Conservation (phyloP, 2,329 filamentous ascomycete genomes). For the Paradendryphiella salina region DNA sequence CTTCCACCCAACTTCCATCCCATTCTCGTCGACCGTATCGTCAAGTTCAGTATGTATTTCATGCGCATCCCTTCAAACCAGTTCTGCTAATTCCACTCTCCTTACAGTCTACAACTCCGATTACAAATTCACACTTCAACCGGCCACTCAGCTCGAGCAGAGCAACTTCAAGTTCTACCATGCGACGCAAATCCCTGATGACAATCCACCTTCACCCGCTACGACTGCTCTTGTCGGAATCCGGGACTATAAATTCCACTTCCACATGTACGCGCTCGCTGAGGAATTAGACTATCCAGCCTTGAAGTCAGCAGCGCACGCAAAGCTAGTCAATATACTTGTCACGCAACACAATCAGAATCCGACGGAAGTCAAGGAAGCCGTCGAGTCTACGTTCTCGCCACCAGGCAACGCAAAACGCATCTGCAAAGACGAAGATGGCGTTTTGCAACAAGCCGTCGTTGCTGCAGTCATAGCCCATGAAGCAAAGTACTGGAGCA, state of each 20-base stretch:
- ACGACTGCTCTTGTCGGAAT: constrained; percentile 4
- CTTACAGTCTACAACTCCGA: constrained; percentile 16
- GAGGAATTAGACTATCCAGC: constrained; percentile 14
- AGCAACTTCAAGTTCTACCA: constrained; percentile 8
- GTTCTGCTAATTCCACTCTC: neutral
- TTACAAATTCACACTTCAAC: constrained; percentile 7
- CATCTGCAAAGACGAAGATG: constrained; percentile 10
- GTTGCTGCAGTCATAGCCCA: neutral
- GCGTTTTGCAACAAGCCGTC: constrained; percentile 5
- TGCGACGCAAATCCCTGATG: neutral
- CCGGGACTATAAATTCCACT: constrained; percentile 8
- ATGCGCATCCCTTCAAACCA: neutral
- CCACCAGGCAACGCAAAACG: neutral
- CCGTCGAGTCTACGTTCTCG: constrained; percentile 2
- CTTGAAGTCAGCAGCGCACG: constrained; percentile 4
- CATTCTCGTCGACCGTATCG: constrained; percentile 14
- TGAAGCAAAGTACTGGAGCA: neutral
- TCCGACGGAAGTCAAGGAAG: neutral
- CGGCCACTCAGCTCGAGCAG: neutral
- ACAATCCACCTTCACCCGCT: neutral
- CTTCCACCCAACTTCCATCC: constrained; percentile 11
- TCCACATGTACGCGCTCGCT: constrained; percentile 18
- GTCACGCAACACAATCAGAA: neutral
- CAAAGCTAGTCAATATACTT: constrained; percentile 2
- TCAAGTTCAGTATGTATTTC: constrained; percentile 11